These are phyloP conservation scores for Neophaeococcomyces mojaviensis DNA, from an alignment of 2,329 filamentous ascomycete species.

Conservation along the genomic window DNA sequence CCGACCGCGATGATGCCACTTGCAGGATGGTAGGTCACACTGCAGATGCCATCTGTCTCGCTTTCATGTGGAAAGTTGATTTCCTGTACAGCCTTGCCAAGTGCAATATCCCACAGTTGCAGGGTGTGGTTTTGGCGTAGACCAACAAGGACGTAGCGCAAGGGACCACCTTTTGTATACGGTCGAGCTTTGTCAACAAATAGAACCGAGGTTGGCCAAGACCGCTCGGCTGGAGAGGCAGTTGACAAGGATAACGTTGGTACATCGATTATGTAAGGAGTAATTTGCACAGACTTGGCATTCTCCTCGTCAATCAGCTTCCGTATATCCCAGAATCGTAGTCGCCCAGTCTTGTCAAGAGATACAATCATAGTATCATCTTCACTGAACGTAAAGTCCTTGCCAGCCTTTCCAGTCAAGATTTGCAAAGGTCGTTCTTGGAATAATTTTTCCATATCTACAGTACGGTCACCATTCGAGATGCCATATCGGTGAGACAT, in stretches of 20 bases:
- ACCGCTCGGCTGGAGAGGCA: conserved; percentile 81
- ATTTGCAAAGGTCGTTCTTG: conserved; percentile 85
- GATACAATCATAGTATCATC: conserved; percentile 92
- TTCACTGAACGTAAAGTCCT: conserved; percentile 96
- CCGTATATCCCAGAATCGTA: conserved; percentile 98
- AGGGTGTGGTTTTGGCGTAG: conserved; percentile 99
- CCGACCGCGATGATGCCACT: conserved; percentile 92
- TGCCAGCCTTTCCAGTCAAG: conserved; percentile 93
- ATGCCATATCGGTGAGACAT: conserved; percentile 43
- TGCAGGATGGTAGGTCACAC: conserved; percentile 83
- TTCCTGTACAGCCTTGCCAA: conserved; percentile 93
- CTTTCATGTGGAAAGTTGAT: conserved; percentile 93
- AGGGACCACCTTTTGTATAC: conserved; percentile 79
- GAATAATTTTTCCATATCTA: conserved; percentile 82
- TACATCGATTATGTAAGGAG: conserved; percentile 68
- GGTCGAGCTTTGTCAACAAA: conserved; percentile 94
- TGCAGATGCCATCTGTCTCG: conserved; percentile 96
- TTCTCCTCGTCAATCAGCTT: conserved; percentile 54
- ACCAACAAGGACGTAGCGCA: conserved; percentile 92
- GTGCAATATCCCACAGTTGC: conserved; percentile 94
- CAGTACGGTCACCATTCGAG: conserved; percentile 48
- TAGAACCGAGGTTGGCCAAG: conserved; percentile 91
- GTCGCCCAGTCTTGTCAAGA: conserved; percentile 88
- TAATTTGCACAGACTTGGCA: conserved; percentile 37
- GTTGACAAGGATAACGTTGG: conserved; percentile 82